Percentiles rank a stretch among this genome's conserved stretches.
Conservation (phyloP, 2,329 filamentous ascomycete species). For the Paecilomyces sp. region DNA sequence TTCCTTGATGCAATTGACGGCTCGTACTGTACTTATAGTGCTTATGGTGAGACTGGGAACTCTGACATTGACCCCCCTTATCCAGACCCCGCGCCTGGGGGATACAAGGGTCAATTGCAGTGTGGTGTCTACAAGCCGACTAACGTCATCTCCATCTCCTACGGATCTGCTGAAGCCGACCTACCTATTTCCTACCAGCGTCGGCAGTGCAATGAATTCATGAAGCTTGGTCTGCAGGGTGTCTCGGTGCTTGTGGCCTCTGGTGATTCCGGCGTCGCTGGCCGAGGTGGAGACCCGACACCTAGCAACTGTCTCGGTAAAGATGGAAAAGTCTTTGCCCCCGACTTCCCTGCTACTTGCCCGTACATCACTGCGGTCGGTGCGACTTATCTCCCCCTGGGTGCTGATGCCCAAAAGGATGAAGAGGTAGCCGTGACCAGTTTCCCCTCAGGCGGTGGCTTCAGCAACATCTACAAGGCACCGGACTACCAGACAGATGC, state of each 20-base stretch:
- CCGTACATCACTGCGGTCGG: slow-evolving; percentile 32
- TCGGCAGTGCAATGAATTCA: slow-evolving; percentile 37
- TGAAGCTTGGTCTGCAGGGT: slow-evolving; percentile 46
- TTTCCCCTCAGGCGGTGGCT: slow-evolving; percentile 37
- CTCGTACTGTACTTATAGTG: slow-evolving; percentile 40
- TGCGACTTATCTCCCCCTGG: slow-evolving; percentile 28
- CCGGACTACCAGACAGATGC: slow-evolving; percentile 33
- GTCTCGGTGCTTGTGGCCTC: slow-evolving; percentile 40
- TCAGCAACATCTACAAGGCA: slow-evolving; percentile 34
- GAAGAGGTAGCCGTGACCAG: slow-evolving; percentile 29
- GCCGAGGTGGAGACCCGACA: slow-evolving; percentile 19
- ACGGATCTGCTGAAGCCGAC: slow-evolving; percentile 24
- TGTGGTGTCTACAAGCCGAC: slow-evolving; percentile 37
- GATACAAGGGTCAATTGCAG: slow-evolving; percentile 35
- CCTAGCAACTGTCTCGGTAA: slow-evolving; percentile 26
- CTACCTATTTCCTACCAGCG: slow-evolving; percentile 28
- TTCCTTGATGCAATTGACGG: slow-evolving; percentile 44
- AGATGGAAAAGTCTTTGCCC: slow-evolving; percentile 27
- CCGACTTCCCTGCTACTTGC: slow-evolving; percentile 29
- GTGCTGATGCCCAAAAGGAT: slow-evolving; percentile 19
- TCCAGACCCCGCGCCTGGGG: slow-evolving; percentile 29
- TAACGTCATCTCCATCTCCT: slow-evolving; percentile 31
- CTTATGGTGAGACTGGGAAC: slow-evolving; percentile 25
- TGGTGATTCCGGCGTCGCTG: slow-evolving; percentile 40
- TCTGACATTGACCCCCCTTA: slow-evolving; percentile 36